These are phyloP conservation scores for Escovopsis sp. DNA, from an alignment of 2,329 filamentous ascomycete species.

Conservation along the genomic window DNA sequence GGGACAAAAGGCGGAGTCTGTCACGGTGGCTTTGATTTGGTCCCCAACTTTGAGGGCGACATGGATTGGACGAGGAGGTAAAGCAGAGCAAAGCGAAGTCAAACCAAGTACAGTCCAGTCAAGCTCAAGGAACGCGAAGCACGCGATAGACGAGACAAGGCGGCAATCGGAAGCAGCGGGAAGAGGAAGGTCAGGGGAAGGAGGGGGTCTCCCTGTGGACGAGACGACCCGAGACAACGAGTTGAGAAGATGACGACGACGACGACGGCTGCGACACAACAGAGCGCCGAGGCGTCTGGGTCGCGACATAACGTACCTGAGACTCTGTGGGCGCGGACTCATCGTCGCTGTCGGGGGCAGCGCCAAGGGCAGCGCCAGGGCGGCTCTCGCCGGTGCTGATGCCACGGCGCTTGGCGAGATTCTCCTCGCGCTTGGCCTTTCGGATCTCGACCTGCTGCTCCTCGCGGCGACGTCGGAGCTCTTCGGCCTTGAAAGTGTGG, in stretches of 20 bases:
- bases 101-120: too few relatives aligned
- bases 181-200: too few relatives aligned
- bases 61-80: too few relatives aligned
- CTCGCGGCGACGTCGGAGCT: constrained; percentile 93
- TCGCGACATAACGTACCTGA: too few relatives aligned
- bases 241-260: not conserved
- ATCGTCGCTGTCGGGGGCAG: constrained; percentile 93
- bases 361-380: constrained; percentile 68
- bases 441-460: constrained; percentile 99
- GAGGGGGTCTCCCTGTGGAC: too few relatives aligned
- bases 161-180: too few relatives aligned
- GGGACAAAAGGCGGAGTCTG: too few relatives aligned
- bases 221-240: not conserved
- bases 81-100: too few relatives aligned
- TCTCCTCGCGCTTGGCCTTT: constrained; percentile 97
- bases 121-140: too few relatives aligned
- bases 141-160: too few relatives aligned
- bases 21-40: too few relatives aligned
- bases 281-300: constrained; percentile 5
- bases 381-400: constrained; percentile 70
- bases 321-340: constrained; percentile 88
- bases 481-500: constrained; percentile 97
- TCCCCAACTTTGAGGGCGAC: too few relatives aligned
- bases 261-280: constrained; percentile 5
- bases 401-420: constrained; percentile 93